Evolutionary conservation across 2,329 filamentous ascomycete species (phyloP).

Genomic region (Incumbomyces delicatus): DNA sequence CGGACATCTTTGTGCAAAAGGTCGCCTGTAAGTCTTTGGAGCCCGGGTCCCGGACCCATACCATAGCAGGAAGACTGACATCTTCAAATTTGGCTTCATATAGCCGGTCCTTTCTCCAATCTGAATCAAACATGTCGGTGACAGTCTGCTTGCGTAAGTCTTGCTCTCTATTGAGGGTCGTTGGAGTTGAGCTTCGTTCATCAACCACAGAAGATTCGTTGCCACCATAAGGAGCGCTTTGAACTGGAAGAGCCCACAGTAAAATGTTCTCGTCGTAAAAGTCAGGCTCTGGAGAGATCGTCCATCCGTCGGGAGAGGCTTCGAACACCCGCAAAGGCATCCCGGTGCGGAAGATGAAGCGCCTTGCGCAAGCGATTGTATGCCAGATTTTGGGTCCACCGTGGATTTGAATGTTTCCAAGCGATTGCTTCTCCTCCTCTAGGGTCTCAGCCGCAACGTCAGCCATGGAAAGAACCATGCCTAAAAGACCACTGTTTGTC

Average conservation of each 20-base stretch:
- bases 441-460: slow-evolving; percentile 44
- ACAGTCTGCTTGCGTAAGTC: slow-evolving; percentile 53
- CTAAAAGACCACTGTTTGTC: slow-evolving; percentile 70
- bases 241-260: slow-evolving; percentile 71
- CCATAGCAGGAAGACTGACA: slow-evolving; percentile 56
- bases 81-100: slow-evolving; percentile 55
- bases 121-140: slow-evolving; percentile 68
- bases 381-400: slow-evolving; percentile 73
- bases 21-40: slow-evolving; percentile 52
- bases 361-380: slow-evolving; percentile 67
- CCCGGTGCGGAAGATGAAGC: slow-evolving; percentile 78
- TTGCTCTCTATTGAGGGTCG: slow-evolving; percentile 29
- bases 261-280: slow-evolving; percentile 68
- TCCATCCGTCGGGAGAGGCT: slow-evolving; percentile 34
- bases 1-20: slow-evolving; percentile 61
- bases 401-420: slow-evolving; percentile 35
- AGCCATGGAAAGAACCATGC: slow-evolving; percentile 74
- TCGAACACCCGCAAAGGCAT: slow-evolving; percentile 66
- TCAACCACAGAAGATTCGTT: slow-evolving; percentile 23
- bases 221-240: slow-evolving; percentile 16
- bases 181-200: neutral
- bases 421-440: slow-evolving; percentile 13
- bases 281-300: slow-evolving; percentile 44
- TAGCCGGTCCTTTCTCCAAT: slow-evolving; percentile 63
- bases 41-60: slow-evolving; percentile 56